Evolutionary conservation across 345 rosid genomes (phyloP), one percentile per base, ranked within the genome.

Genomic region (Salix koriyanagi): DNA sequence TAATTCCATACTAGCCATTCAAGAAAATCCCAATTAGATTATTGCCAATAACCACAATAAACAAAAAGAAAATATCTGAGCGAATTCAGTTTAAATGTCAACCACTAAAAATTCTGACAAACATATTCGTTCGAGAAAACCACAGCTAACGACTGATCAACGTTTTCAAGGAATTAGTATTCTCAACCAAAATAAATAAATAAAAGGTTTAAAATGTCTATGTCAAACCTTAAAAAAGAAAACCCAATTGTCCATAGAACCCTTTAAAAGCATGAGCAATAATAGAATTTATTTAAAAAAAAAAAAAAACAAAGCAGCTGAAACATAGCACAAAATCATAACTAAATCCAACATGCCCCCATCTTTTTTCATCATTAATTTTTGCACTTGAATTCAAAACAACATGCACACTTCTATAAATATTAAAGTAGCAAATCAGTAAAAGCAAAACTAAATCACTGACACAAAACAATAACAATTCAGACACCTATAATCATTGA

Each of bases 241-340:
- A 64, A 42, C 32, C 56, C 56, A n/a, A 46, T 34, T 71, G 64
- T 61, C 69, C 21, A 79, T 62, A 18, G 68, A 16, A 77, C 44
- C 72, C 69, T 34, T 42, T 23, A 66, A 61, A n/a, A n/a, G 64
- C 64, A 58, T 23, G 28, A 23, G 14, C 28, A n/a, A n/a, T n/a
- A 58, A 58, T 58, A 58, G 12, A 23, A 0, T 58, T 58, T 13
- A 23, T 8, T 58, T 9, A 0, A 2, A 28, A 3, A 1, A 42
- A 42, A 42, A 0, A 11, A 11, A 75, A 69, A 42, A 5, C 1
- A n/a, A 61, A 13, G 36, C 11, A 36, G 16, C 61, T 39, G 44
- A 62, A 75, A 70, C 21, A 19, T 18, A 50, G n/a, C 21, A 32
- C 39, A 19, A 26, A 16, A 72, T 44, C 26, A 7, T 41, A 32